Percentiles rank a stretch among this genome's conserved stretches.
These are phyloP conservation scores for Mycena alexandri DNA, from an alignment of 768 basidiomycete genomes.

Conservation along the genomic window DNA sequence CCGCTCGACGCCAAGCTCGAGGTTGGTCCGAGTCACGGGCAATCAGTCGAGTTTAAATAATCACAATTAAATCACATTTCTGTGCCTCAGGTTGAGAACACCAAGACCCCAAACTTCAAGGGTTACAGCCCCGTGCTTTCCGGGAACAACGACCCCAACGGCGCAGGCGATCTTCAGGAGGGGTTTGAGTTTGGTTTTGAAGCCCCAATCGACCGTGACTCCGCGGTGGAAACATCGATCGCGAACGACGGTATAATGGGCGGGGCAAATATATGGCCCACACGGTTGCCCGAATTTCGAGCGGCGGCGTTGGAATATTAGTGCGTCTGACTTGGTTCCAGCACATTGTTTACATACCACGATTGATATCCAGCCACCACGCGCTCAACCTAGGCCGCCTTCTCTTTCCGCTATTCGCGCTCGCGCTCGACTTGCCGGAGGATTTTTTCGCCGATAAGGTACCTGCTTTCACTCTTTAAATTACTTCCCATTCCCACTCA, in stretches of 20 bases:
- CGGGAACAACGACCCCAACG: constrained; percentile 81
- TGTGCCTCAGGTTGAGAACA: constrained; percentile 73
- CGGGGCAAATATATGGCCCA: constrained; percentile 86
- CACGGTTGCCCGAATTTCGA: constrained; percentile 70
- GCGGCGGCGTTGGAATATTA: constrained; percentile 73
- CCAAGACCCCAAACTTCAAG: constrained; percentile 78
- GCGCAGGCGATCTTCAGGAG: constrained; percentile 90
- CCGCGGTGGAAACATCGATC: constrained; percentile 41
- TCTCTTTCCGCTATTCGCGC: constrained; percentile 78
- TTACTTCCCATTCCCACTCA: no score
- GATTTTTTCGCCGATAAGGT: constrained; percentile 79
- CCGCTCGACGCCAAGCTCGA: constrained; percentile 74
- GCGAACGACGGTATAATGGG: constrained; percentile 68
- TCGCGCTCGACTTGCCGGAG: constrained; percentile 72
- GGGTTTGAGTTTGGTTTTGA: constrained; percentile 91
- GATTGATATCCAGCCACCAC: constrained; percentile 49
- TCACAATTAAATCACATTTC: no score
- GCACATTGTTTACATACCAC: no score
- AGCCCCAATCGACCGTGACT: constrained; percentile 45
- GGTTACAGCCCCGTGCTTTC: constrained; percentile 80
- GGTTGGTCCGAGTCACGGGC: no score
- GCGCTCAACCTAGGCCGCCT: constrained; percentile 50
- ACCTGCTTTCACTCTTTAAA: background rate
- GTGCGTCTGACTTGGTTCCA: constrained; percentile 55
- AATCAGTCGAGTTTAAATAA: no score